These are phyloP conservation scores for Ophiosphaerella narmari DNA, from an alignment of 2,329 filamentous ascomycete species.

Conservation along the genomic window DNA sequence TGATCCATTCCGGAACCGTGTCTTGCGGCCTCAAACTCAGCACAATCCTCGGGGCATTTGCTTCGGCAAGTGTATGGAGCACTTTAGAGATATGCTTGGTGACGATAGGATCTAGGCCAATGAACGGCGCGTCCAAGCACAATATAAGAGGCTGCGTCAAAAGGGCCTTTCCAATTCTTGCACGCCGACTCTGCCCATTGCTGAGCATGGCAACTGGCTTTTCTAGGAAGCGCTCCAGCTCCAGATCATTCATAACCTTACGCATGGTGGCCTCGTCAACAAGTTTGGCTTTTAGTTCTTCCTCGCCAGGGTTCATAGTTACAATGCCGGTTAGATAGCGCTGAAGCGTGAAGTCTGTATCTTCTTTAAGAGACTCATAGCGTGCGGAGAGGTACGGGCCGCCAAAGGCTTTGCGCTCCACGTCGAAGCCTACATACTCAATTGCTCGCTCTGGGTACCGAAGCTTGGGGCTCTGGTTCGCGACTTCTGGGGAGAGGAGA, in stretches of 20 bases:
- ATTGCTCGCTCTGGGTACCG: constrained; percentile 70
- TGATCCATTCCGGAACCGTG: constrained; percentile 86
- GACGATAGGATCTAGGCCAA: constrained; percentile 83
- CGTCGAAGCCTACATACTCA: constrained; percentile 88
- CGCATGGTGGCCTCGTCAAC: constrained; percentile 57
- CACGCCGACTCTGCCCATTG: constrained; percentile 87
- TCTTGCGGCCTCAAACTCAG: constrained; percentile 85
- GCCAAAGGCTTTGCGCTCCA: constrained; percentile 64
- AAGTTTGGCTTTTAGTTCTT: constrained; percentile 49
- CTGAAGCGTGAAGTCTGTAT: constrained; percentile 81
- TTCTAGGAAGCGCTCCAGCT: constrained; percentile 69
- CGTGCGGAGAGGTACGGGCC: constrained; percentile 82
- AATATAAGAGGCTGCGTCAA: constrained; percentile 79
- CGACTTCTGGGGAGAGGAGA: constrained; percentile 67
- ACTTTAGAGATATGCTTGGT: constrained; percentile 72
- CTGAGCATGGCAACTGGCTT: constrained; percentile 89
- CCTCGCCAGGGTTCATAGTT: constrained; percentile 73
- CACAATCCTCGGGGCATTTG: constrained; percentile 71
- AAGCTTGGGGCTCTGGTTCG: constrained; percentile 56
- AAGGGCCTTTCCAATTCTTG: constrained; percentile 85
- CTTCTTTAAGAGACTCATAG: constrained; percentile 86
- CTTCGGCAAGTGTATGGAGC: constrained; percentile 68
- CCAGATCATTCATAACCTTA: constrained; percentile 71
- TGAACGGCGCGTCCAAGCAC: constrained; percentile 84
- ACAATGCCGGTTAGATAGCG: constrained; percentile 84